These are phyloP conservation scores for Globisporangium radiosum DNA, from an alignment of 352 stramenopile species.

Conservation along the genomic window DNA sequence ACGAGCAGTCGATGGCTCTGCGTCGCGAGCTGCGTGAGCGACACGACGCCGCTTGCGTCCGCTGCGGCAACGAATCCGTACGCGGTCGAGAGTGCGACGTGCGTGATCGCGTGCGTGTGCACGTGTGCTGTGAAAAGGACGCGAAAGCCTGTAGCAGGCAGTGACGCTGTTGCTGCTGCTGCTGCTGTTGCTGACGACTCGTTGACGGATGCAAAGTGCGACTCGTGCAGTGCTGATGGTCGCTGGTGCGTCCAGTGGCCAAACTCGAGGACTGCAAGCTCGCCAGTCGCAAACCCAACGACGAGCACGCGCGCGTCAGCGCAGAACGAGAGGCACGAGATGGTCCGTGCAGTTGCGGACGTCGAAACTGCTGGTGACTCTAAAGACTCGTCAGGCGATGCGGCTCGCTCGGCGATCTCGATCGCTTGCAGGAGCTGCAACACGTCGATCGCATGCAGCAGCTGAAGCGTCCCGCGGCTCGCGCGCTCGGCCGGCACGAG, in stretches of 20 bases:
- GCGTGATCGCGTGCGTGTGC: conserved; percentile 48
- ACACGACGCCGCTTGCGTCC: conserved; percentile 52
- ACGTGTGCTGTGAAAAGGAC: conserved; percentile 49
- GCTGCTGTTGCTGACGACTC: conserved; percentile 1
- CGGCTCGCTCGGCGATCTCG: neutral
- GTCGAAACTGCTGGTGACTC: conserved; percentile 8
- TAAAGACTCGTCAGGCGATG: neutral
- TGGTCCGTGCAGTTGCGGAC: conserved; percentile 21
- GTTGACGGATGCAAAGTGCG: neutral
- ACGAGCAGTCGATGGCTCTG: conserved; percentile 56
- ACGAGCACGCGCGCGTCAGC: conserved; percentile 33
- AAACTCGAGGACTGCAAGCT: conserved; percentile 53
- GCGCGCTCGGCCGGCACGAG: conserved; percentile 31
- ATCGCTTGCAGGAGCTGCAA: conserved; percentile 18
- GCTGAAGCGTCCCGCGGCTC: conserved; percentile 45
- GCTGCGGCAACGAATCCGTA: conserved; percentile 48
- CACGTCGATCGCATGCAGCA: conserved; percentile 51
- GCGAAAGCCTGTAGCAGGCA: conserved; percentile 25
- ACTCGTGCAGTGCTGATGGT: conserved; percentile 7
- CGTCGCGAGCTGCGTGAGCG: conserved; percentile 40
- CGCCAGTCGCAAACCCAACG: conserved; percentile 44
- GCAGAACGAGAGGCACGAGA: conserved; percentile 49
- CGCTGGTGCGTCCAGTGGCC: conserved; percentile 9
- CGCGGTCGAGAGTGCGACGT: conserved; percentile 36
- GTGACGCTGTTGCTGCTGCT: neutral